Percentiles rank a stretch among this genome's conserved stretches.
Conservation (phyloP, 495 filamentous ascomycete genomes). For the Podospora comata region DNA sequence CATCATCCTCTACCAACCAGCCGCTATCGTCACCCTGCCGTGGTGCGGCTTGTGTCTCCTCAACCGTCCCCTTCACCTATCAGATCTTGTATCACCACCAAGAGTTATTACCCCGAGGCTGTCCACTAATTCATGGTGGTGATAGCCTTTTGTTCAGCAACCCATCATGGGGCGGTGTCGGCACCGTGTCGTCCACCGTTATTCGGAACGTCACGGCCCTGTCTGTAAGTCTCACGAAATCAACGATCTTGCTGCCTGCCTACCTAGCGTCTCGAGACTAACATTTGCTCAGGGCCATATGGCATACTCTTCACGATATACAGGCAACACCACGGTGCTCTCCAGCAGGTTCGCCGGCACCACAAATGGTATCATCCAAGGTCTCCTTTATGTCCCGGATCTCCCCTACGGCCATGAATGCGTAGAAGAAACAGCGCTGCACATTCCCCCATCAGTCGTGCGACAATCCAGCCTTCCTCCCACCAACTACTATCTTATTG, state of each 20-base stretch:
- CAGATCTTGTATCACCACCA: constrained; percentile 9
- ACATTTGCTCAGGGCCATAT: constrained; percentile 51
- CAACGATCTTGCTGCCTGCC: neutral
- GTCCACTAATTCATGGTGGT: constrained; percentile 1
- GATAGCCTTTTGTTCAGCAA: constrained; percentile 49
- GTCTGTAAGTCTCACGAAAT: constrained; percentile 36
- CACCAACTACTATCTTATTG: constrained; percentile 62
- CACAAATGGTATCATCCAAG: constrained; percentile 56
- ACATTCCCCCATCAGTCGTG: constrained; percentile 72
- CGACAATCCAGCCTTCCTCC: constrained; percentile 65
- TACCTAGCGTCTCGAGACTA: neutral
- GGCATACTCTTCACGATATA: constrained; percentile 59
- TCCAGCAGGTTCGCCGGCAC: constrained; percentile 56
- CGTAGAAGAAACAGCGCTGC: constrained; percentile 50
- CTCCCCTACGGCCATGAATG: constrained; percentile 58
- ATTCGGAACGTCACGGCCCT: constrained; percentile 48
- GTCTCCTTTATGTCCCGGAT: constrained; percentile 79
- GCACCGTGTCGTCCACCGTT: constrained; percentile 44
- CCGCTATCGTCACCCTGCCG: constrained; percentile 6
- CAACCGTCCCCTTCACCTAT: neutral
- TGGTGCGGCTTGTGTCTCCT: constrained; percentile 8
- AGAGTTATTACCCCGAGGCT: neutral
- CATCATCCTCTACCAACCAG: constrained; percentile 5
- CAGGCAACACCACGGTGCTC: constrained; percentile 65
- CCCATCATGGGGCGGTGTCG: constrained; percentile 40